Conservation (phyloP, 176 grass and related monocot species). For the Rhynchospora breviuscula region DNA sequence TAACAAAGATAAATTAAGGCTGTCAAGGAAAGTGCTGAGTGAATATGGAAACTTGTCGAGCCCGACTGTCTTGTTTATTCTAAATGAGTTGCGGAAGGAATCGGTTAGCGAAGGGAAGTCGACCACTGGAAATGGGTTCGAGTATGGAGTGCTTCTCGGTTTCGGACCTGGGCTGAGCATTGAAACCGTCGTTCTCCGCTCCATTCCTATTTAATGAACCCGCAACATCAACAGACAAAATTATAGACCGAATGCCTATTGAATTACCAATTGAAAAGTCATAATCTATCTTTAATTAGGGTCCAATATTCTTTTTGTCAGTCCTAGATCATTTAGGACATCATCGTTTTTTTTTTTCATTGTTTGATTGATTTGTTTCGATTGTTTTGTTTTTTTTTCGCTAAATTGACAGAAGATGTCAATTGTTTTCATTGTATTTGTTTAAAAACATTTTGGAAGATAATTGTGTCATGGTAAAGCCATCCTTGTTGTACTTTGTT, state of each 20-base stretch:
- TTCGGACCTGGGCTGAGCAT: constrained; percentile 63
- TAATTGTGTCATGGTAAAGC: neutral
- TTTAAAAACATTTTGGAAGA: neutral
- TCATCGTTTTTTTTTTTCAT: neutral
- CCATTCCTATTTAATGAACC: neutral
- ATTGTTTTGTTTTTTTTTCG: neutral
- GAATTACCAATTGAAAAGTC: neutral
- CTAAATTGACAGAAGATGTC: too few species aligned
- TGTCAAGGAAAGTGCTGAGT: constrained; percentile 35
- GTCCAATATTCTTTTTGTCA: neutral
- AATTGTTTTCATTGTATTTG: too few species aligned
- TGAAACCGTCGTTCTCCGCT: constrained; percentile 22
- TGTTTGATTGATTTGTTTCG: neutral
- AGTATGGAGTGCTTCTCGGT: constrained; percentile 48
- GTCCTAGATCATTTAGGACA: neutral
- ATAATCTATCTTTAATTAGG: neutral
- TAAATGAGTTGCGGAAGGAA: constrained; percentile 38
- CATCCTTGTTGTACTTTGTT: neutral
- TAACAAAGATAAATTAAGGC: constrained; percentile 31
- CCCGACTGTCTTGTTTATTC: constrained; percentile 44
- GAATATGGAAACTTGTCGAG: constrained; percentile 50
- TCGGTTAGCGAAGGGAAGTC: neutral
- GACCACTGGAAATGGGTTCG: constrained; percentile 19
- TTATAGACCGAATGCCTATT: neutral
- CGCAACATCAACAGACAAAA: neutral